phyloP scores from a whole-genome alignment of 495 filamentous ascomycete species.

The Daldinia caldariorum region DNA sequence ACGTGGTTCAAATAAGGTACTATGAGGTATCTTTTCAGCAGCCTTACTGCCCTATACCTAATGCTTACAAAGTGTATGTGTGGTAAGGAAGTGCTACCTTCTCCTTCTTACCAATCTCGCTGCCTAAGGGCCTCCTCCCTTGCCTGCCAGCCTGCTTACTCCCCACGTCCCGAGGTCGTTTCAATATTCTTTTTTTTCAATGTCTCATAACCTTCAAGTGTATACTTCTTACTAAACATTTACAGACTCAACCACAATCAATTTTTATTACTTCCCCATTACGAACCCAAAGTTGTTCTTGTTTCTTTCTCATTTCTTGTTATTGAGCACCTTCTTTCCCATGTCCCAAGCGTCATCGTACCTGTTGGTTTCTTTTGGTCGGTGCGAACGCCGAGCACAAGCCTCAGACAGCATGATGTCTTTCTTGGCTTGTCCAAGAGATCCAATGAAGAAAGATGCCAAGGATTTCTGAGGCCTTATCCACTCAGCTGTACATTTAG shows the following conservation, averaged over 20 bases:
- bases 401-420: conserved; percentile 24
- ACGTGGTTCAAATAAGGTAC: no score
- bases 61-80: no score
- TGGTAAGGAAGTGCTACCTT: no score
- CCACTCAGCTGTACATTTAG: conserved; percentile 23
- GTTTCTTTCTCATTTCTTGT: neutral
- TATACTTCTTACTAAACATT: neutral
- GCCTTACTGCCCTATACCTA: neutral
- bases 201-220: neutral
- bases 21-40: neutral
- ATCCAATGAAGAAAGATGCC: conserved; percentile 40
- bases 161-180: neutral
- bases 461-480: conserved; percentile 37
- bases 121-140: neutral
- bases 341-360: neutral
- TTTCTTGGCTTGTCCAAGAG: conserved; percentile 21
- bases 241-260: neutral
- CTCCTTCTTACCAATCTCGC: neutral
- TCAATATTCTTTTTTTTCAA: neutral
- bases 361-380: neutral
- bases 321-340: neutral
- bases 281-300: neutral
- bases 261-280: no score
- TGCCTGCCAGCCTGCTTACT: neutral
- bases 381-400: conserved; percentile 30